Evolutionary conservation across 192 early-diverging fungal genomes (phyloP), one percentile per base, ranked within the genome.

Genomic region (Gigaspora rosea): DNA sequence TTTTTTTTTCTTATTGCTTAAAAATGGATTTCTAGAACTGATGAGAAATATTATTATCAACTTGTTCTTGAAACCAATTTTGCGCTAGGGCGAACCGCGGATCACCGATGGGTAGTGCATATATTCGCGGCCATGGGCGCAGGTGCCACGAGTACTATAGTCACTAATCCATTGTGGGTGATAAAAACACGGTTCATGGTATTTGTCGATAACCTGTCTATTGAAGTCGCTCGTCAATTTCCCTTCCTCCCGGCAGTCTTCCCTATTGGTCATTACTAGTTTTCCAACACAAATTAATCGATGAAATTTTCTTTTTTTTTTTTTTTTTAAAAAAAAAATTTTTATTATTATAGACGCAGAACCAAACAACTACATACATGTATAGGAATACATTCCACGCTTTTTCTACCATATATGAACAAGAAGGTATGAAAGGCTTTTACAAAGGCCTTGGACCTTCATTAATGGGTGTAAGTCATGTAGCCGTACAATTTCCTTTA

Each of bases 141-240:
- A 22, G 94, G 94, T 49, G 88, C 91, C 10, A 86, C 91, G 11
- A 91, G 89, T 18, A 93, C 95, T 51, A 83, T 88, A 2, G 78
- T 92, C 36, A 96, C 94, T 12, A 96, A 96, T 77, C 96, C 96
- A 18, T 82, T 96, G 18, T 98, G 95, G 95, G 94, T 98, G 33
- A 90, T 96, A 58, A 94, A 95, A 83, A 95, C 93, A 52, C 88
- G 94, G 54, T 92, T 95, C 57, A 95, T 95, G 93, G 91, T 92
- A 86, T 66, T 27, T 67, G 76, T 69, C 65, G 46, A 66, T 35
- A 66, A 66, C 36, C 36, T 47, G 36, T 10, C 41, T 66, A 46
- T 41, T 65, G 63, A 33, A 35, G 35, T 18, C 15, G 16, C 33
- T 7, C 27, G 16, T 47, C 13, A 35, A 18, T 66, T 5, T 36